These are phyloP conservation scores for Botrytis squamosa DNA, from an alignment of 2,329 filamentous ascomycete genomes.

Conservation along the genomic window DNA sequence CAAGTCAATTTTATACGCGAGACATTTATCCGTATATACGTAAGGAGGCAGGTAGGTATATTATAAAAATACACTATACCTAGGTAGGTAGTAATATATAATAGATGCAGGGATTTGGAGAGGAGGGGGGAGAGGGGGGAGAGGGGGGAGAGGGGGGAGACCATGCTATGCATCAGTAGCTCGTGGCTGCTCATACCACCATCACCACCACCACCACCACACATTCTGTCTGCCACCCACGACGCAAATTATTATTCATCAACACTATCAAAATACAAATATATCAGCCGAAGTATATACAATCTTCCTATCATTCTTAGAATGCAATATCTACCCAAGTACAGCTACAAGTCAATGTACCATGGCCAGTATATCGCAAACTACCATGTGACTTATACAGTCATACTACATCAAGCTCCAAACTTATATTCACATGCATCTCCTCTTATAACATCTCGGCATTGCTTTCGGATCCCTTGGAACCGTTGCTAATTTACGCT, in stretches of 20 bases:
- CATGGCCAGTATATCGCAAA: not conserved
- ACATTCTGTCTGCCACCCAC: not conserved
- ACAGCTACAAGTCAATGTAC: not conserved
- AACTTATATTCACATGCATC: not conserved
- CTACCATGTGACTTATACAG: not conserved
- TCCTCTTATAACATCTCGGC: not conserved
- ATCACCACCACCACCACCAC: not conserved
- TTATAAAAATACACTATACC: not conserved
- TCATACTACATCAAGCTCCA: not conserved
- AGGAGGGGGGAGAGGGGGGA: not conserved
- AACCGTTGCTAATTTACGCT: not conserved
- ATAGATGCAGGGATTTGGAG: not conserved
- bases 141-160: not conserved
- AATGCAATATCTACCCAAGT: not conserved
- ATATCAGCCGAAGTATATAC: not conserved
- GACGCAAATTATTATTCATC: not conserved
- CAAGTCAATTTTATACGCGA: not conserved
- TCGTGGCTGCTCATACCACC: not conserved
- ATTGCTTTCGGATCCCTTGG: not conserved
- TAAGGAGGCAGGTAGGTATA: not conserved
- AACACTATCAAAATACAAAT: not conserved
- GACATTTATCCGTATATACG: not conserved
- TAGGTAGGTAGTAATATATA: not conserved
- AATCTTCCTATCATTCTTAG: not conserved
- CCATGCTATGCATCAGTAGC: constrained; percentile 4